These are phyloP conservation scores for Neurospora intermedia DNA, from an alignment of 495 filamentous ascomycete genomes.

Conservation along the genomic window DNA sequence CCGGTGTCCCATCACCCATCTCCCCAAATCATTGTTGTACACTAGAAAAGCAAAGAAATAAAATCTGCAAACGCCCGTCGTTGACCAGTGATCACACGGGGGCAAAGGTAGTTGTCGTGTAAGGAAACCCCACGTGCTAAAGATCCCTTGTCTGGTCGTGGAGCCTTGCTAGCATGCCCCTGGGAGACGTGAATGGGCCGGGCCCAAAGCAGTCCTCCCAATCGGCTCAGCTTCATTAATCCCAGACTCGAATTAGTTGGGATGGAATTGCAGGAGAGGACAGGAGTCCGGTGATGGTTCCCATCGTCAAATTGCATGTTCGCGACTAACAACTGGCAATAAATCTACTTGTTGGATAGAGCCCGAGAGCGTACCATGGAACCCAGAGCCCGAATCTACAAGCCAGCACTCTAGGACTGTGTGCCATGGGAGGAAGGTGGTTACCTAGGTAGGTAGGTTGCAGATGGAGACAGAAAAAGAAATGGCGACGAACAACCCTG, in stretches of 20 bases:
- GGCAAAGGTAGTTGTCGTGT: background rate
- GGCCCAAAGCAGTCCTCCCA: constrained; percentile 2
- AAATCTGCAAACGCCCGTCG: background rate
- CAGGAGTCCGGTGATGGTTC: constrained; percentile 21
- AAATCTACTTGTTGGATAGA: constrained; percentile 6
- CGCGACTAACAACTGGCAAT: constrained; percentile 12
- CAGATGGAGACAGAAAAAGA: background rate
- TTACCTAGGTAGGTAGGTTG: background rate
- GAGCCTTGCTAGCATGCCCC: background rate
- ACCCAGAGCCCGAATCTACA: background rate
- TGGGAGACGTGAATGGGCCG: background rate
- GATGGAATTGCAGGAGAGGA: background rate
- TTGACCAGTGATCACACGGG: background rate
- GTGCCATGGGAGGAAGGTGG: background rate
- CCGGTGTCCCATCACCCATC: background rate
- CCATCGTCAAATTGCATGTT: constrained; percentile 22
- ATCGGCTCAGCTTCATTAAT: constrained; percentile 12
- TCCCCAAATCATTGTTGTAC: background rate
- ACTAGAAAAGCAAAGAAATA: background rate
- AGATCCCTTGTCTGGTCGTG: background rate
- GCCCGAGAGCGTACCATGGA: background rate
- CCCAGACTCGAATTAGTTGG: constrained; percentile 1
- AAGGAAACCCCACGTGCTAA: background rate
- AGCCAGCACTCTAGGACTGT: background rate
- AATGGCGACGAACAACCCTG: background rate